These are phyloP conservation scores for Pythium scleroteichum DNA, from an alignment of 352 stramenopile genomes.

Conservation along the genomic window DNA sequence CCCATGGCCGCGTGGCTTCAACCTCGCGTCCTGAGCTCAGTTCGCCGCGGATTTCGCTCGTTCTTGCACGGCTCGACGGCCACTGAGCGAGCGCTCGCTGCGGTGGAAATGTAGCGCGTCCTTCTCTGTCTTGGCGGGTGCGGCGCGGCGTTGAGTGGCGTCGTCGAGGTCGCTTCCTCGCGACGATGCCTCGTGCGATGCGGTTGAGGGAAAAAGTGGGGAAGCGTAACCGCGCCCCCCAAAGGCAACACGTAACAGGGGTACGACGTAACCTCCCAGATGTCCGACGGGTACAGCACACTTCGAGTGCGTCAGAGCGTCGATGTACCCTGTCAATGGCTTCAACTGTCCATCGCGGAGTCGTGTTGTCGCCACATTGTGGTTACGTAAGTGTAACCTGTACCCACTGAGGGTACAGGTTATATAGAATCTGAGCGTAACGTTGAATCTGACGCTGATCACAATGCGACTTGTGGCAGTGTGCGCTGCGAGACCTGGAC, in stretches of 20 bases:
- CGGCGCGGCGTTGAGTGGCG: background rate
- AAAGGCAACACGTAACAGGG: slow-evolving; percentile 14
- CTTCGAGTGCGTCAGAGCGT: background rate
- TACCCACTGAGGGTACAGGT: background rate
- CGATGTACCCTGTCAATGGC: no score
- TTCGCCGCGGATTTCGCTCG: background rate
- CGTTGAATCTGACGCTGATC: slow-evolving; percentile 5
- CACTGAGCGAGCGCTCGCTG: background rate
- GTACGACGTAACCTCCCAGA: slow-evolving; percentile 6
- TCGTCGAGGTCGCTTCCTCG: background rate
- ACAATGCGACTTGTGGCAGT: slow-evolving; percentile 44
- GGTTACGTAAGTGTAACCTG: no score
- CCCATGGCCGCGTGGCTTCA: slow-evolving; percentile 19
- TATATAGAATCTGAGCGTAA: background rate
- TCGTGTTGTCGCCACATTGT: background rate
- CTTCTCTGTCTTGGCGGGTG: background rate
- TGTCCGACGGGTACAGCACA: background rate
- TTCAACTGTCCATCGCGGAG: no score
- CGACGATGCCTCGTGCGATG: slow-evolving; percentile 8
- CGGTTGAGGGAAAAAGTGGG: slow-evolving; percentile 11
- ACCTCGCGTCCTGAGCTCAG: background rate
- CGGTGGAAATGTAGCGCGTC: background rate
- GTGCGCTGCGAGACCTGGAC: slow-evolving; percentile 25
- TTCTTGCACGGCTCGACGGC: slow-evolving; percentile 10
- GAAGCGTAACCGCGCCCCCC: slow-evolving; percentile 18